Percentiles rank a stretch among this genome's conserved stretches.
Conservation (phyloP, 495 filamentous ascomycete species). For the Symbiotaphrina buchneri region DNA sequence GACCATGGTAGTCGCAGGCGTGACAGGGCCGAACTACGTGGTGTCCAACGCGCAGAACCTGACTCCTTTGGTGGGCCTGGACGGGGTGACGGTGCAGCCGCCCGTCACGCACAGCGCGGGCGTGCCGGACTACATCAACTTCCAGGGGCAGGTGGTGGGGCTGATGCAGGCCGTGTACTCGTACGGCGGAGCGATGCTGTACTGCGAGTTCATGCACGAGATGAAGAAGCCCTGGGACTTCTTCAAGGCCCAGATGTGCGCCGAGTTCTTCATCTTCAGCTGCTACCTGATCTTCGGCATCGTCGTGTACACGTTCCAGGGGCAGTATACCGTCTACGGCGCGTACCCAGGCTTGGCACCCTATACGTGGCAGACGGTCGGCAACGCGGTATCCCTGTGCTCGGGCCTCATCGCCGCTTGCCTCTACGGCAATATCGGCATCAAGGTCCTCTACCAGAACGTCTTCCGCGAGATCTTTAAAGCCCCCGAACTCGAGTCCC, state of each 20-base stretch:
- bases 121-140: background rate
- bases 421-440: constrained; percentile 2
- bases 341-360: background rate
- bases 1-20: background rate
- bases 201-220: constrained; percentile 1
- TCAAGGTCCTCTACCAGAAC: constrained; percentile 2
- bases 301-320: constrained; percentile 1
- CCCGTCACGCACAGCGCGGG: background rate
- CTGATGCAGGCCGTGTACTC: constrained; percentile 1
- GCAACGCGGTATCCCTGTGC: background rate
- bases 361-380: constrained; percentile 1
- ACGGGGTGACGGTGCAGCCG: too few species aligned
- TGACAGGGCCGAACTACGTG: background rate
- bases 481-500: background rate
- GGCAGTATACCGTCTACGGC: background rate
- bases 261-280: constrained; percentile 1
- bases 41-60: background rate
- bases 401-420: background rate
- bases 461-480: background rate
- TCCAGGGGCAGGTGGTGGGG: background rate
- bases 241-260: constrained; percentile 1
- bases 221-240: constrained; percentile 2
- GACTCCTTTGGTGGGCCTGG: too few species aligned
- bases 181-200: constrained; percentile 3
- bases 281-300: constrained; percentile 1